Conservation (phyloP, 108 stramenopile species). For the Discostella pseudostelligera region DNA sequence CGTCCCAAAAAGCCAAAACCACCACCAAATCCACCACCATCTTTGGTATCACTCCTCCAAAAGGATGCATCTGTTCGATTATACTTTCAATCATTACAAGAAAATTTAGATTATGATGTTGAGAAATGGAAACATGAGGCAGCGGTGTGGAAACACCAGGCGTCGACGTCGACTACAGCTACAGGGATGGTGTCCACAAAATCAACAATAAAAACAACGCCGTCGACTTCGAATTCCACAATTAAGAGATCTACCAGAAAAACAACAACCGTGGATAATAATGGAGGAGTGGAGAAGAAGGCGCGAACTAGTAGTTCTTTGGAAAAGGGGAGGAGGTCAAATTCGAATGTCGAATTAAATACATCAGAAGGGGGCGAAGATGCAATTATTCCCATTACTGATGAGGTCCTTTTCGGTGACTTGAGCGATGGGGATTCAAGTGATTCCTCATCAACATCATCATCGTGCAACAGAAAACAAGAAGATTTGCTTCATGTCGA, state of each 20-base stretch:
- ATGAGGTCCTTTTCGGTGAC: constrained; percentile 41
- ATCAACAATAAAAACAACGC: neutral
- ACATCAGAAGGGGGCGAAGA: constrained; percentile 14
- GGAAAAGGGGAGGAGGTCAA: neutral
- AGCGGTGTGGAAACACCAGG: constrained; percentile 24
- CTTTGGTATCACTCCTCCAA: constrained; percentile 57
- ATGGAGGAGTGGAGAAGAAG: neutral
- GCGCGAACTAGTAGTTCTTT: neutral
- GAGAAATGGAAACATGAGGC: constrained; percentile 69
- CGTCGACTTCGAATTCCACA: neutral
- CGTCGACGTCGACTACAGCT: neutral
- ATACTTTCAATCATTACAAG: constrained; percentile 69
- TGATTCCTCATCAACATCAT: neutral
- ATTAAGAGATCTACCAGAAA: no score
- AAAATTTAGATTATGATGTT: constrained; percentile 70
- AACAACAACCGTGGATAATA: no score
- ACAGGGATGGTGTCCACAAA: neutral
- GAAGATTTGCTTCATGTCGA: neutral
- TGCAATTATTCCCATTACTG: constrained; percentile 33
- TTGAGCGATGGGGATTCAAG: constrained; percentile 17
- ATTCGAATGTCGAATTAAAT: neutral
- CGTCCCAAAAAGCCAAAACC: constrained; percentile 24
- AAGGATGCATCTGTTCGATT: constrained; percentile 50
- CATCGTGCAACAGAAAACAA: neutral
- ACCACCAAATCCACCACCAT: constrained; percentile 52